Evolutionary conservation across 345 rosid genomes (phyloP).

Genomic region (Laguncularia racemosa): DNA sequence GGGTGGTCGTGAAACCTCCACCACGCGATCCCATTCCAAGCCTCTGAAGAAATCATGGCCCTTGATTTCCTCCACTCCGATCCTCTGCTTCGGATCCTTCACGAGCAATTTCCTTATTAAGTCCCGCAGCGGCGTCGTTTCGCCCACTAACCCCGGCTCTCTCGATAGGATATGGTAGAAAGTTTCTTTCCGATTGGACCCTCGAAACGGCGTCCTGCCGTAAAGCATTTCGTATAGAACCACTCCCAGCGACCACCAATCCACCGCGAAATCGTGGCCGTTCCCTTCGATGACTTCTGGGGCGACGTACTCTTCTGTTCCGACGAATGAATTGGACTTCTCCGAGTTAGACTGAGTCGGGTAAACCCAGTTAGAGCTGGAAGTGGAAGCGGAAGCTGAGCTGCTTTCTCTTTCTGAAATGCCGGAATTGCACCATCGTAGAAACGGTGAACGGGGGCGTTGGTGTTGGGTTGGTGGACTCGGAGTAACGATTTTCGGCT

Average conservation of each 20-base stretch:
- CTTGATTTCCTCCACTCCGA: constrained; percentile 47
- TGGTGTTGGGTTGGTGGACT: not conserved
- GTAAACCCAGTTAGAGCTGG: constrained; percentile 6
- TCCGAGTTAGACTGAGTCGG: constrained; percentile 20
- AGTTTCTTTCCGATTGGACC: constrained; percentile 60
- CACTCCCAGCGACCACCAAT: constrained; percentile 91
- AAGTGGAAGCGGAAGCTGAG: not conserved
- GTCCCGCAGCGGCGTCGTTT: constrained; percentile 64
- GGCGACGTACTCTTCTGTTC: constrained; percentile 91
- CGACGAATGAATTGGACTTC: constrained; percentile 83
- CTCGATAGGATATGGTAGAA: constrained; percentile 50
- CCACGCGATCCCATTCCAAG: constrained; percentile 45
- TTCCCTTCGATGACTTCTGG: constrained; percentile 68
- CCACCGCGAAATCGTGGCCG: constrained; percentile 85
- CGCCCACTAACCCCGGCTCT: constrained; percentile 52
- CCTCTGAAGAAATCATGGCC: constrained; percentile 63
- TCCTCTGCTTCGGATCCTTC: constrained; percentile 66
- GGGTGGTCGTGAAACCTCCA: constrained; percentile 56
- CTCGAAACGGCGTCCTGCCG: constrained; percentile 75
- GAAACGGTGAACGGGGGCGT: constrained; percentile 14
- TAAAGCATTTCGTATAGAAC: constrained; percentile 87
- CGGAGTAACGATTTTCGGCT: not conserved
- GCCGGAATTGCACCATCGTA: constrained; percentile 38
- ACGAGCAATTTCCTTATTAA: constrained; percentile 46
- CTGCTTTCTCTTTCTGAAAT: constrained; percentile 21